Percentiles rank a stretch among this genome's conserved stretches.
These are phyloP conservation scores for Colletotrichum coccodes DNA, from an alignment of 2,329 filamentous ascomycete species.

Conservation along the genomic window DNA sequence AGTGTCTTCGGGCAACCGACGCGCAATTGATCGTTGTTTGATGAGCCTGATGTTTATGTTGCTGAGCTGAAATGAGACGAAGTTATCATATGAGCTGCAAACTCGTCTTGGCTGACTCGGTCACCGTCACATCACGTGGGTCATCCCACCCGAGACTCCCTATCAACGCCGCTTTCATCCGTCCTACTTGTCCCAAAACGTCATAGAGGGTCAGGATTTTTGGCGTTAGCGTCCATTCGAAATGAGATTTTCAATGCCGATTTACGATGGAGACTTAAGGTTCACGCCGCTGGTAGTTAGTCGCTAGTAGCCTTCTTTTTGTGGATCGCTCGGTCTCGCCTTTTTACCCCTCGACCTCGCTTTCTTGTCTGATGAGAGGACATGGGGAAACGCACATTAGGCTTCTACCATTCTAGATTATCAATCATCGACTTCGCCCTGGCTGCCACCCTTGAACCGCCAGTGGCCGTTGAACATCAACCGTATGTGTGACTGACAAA, in stretches of 20 bases:
- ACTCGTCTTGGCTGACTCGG: slow-evolving; percentile 1
- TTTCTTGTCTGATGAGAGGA: not conserved
- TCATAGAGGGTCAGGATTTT: slow-evolving; percentile 5
- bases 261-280: not conserved
- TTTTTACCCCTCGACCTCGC: not conserved
- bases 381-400: not conserved
- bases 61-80: not conserved
- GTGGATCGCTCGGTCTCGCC: not conserved
- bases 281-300: slow-evolving; percentile 22
- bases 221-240: slow-evolving; percentile 1
- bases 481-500: not conserved
- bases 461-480: not conserved
- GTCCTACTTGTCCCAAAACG: not conserved
- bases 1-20: not conserved
- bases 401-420: not conserved
- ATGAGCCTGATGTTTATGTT: not conserved
- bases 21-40: not conserved
- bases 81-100: not conserved
- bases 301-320: not conserved
- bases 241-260: not conserved
- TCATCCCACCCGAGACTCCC: not conserved
- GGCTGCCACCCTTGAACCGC: not conserved
- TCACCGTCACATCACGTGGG: slow-evolving; percentile 28
- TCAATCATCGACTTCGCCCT: not conserved
- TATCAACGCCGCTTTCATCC: not conserved